phyloP scores from a whole-genome alignment of 176 grass and related monocot species.

The Oryza nivara region DNA sequence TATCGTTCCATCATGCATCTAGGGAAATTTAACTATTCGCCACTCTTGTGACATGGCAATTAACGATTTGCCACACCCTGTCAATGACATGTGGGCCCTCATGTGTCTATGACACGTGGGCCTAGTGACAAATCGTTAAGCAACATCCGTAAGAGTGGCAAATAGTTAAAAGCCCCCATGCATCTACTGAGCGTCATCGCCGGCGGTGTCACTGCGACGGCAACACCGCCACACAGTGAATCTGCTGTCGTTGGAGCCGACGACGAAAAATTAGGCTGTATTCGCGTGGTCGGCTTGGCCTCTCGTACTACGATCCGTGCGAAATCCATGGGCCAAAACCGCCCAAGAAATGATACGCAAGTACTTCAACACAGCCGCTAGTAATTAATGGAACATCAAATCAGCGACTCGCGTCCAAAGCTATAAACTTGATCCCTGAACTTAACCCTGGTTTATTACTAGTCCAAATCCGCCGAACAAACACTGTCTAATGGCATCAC shows the following conservation, averaged over 20 bases:
- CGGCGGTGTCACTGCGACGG: no score
- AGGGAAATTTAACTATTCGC: no score
- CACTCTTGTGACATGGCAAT: no score
- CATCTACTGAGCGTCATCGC: no score
- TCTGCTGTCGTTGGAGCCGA: neutral
- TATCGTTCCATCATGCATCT: no score
- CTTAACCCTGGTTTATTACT: neutral
- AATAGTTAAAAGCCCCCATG: no score
- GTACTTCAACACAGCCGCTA: neutral
- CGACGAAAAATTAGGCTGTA: neutral
- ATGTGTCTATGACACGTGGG: no score
- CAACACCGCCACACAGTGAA: neutral
- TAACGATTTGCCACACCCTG: no score
- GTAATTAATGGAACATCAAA: neutral
- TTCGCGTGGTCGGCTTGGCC: neutral
- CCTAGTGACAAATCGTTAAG: no score
- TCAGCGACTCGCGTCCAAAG: neutral
- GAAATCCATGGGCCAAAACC: neutral
- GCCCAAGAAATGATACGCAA: neutral
- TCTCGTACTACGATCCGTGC: neutral
- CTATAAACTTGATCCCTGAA: neutral
- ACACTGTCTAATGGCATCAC: slow-evolving; percentile 25
- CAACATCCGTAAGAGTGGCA: no score
- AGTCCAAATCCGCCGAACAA: slow-evolving; percentile 45
- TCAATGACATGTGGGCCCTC: no score